Evolutionary conservation across 441 rosid genomes (phyloP), one percentile per base, ranked within the genome.

Genomic region (Erysimum pusillum): DNA sequence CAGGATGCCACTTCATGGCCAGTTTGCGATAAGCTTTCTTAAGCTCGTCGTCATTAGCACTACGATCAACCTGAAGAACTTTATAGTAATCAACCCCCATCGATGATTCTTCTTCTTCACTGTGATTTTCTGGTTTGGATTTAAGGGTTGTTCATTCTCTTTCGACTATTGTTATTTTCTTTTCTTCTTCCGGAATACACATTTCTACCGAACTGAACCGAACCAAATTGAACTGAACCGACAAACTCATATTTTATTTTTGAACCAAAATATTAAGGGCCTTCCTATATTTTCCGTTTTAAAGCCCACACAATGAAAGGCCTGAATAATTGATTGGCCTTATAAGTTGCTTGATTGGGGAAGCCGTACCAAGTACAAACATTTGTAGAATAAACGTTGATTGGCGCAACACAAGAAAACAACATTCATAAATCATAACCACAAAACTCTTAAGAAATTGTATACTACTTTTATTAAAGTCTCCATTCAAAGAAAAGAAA

Each of bases 1-100:
- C 97, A 62, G 98, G 98, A 58, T 90, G 98, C 98, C 98, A 91
- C 32, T 88, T 91, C 96, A 94, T 90, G 59, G 97, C 98, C 51
- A 91, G 96, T 82, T 91, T 94, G 67, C 97, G 83, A 74, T 94
- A 94, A 52, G 97, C 88, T 80, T 92, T 94, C 91, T 92, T 94
- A 79, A 92, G 81, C 58, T 94, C 98, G 5, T 89, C 98, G 57
- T 94, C 97, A 7, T 76, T 90, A 7, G 96, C 89, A 61, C 68
- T 83, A 79, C 82, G 86, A 65, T 88, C 91, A 1, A 93, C 97
- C 74, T 84, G 84, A 73, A 93, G 81, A 58, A 90, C 75, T 74
- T 82, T 90, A 81, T 91, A 93, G 67, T 87, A 91, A 81, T 90
- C 98, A 9, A 85, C 83, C n/a, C 93, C 98, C 98, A 93, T 91